phyloP scores from a whole-genome alignment of 768 basidiomycete genomes.

The Boletus rufocinnamomeus region DNA sequence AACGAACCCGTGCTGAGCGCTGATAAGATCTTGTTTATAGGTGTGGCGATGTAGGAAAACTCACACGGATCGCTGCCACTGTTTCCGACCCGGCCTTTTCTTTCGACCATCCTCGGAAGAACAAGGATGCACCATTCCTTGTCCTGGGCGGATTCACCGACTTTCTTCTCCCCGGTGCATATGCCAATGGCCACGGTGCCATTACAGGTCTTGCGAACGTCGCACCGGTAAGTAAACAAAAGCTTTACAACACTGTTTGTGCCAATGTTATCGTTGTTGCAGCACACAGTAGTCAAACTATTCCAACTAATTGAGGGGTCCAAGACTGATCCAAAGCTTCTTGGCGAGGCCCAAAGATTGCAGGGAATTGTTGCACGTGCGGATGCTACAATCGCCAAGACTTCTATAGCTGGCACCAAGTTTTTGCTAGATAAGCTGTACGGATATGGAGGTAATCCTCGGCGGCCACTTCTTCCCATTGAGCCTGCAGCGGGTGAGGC shows the following conservation, averaged over 20 bases:
- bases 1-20: slow-evolving; percentile 1
- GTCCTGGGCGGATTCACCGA: slow-evolving; percentile 87
- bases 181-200: slow-evolving; percentile 79
- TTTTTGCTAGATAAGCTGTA: slow-evolving; percentile 69
- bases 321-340: slow-evolving; percentile 52
- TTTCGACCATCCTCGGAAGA: slow-evolving; percentile 65
- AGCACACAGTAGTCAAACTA: slow-evolving; percentile 62
- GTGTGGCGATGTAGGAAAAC: slow-evolving; percentile 90
- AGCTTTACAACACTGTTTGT: neutral
- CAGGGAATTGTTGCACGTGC: slow-evolving; percentile 82
- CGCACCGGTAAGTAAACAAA: slow-evolving; percentile 56
- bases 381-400: slow-evolving; percentile 77
- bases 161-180: slow-evolving; percentile 73
- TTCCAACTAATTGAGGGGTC: slow-evolving; percentile 63
- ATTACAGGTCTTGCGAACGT: slow-evolving; percentile 90
- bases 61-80: slow-evolving; percentile 77
- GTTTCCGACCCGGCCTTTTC: slow-evolving; percentile 60
- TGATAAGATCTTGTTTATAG: slow-evolving; percentile 43
- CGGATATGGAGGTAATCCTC: slow-evolving; percentile 81
- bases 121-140: slow-evolving; percentile 67
- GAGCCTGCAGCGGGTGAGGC: slow-evolving; percentile 53
- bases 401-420: slow-evolving; percentile 84
- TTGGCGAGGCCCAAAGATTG: slow-evolving; percentile 68
- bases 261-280: neutral
- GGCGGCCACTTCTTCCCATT: slow-evolving; percentile 75